Conservation (phyloP, 1,139 yeast genomes). For the Sugiyamaella novakii region DNA sequence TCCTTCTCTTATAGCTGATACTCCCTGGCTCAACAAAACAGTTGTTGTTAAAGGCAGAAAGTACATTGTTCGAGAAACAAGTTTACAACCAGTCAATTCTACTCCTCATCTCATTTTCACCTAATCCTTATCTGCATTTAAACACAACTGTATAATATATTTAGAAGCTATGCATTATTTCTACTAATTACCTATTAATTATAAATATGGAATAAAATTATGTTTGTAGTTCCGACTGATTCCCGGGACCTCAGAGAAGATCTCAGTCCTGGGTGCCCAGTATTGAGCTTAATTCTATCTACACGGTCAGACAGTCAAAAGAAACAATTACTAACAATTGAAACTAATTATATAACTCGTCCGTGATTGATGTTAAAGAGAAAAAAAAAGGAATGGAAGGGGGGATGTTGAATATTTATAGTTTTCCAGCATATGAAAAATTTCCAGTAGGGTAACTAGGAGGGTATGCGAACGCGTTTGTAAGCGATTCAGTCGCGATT, state of each 20-base stretch:
- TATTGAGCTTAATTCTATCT: conserved; percentile 36
- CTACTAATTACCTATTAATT: too few relatives aligned
- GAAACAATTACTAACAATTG: conserved; percentile 2
- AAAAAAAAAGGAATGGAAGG: conserved; percentile 9
- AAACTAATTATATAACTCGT: conserved; percentile 16
- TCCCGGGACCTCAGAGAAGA: conserved; percentile 39
- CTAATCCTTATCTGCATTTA: conserved; percentile 15
- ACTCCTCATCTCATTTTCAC: too few relatives aligned
- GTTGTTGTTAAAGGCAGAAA: conserved; percentile 32
- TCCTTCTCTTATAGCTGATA: conserved; percentile 36
- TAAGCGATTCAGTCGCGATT: too few relatives aligned
- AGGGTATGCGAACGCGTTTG: neutral
- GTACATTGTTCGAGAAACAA: conserved; percentile 30
- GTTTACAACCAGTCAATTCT: conserved; percentile 11
- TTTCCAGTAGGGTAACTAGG: conserved; percentile 14
- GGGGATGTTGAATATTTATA: neutral
- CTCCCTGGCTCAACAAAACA: conserved; percentile 41
- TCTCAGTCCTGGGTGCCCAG: conserved; percentile 44
- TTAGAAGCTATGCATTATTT: too few relatives aligned
- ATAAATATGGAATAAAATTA: too few relatives aligned
- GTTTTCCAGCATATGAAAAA: conserved; percentile 1
- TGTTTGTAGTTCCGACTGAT: conserved; percentile 42
- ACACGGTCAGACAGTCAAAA: conserved; percentile 26
- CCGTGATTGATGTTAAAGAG: conserved; percentile 29
- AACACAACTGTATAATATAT: neutral